phyloP scores from a whole-genome alignment of 352 stramenopile species.

The Phytophthora pluvialis region DNA sequence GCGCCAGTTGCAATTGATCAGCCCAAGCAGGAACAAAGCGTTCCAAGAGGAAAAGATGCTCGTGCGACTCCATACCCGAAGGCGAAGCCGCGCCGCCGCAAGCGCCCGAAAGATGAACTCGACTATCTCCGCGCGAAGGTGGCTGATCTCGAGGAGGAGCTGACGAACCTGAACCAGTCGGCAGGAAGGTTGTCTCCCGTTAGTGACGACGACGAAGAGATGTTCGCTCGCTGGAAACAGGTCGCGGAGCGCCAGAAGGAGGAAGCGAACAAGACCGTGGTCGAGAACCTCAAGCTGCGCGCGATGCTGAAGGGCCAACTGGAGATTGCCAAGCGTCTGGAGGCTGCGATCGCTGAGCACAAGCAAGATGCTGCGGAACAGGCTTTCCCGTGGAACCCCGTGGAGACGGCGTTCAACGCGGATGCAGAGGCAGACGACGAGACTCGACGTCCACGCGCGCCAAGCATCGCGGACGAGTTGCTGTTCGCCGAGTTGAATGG shows the following conservation, averaged over 20 bases:
- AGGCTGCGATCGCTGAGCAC: constrained; percentile 29
- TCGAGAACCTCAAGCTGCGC: constrained; percentile 45
- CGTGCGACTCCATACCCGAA: constrained; percentile 24
- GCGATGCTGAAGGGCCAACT: constrained; percentile 42
- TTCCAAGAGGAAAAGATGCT: constrained; percentile 21
- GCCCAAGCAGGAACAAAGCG: neutral
- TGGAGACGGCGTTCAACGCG: constrained; percentile 16
- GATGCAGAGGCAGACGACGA: neutral
- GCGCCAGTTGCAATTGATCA: neutral
- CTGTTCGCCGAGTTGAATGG: constrained; percentile 38
- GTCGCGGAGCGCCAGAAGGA: constrained; percentile 41
- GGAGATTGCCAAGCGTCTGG: constrained; percentile 33
- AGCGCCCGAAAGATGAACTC: constrained; percentile 47
- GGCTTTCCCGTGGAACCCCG: constrained; percentile 25
- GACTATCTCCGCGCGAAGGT: constrained; percentile 43
- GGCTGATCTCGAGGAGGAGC: constrained; percentile 34
- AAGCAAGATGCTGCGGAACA: constrained; percentile 16
- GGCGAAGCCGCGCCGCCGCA: constrained; percentile 33
- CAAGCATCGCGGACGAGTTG: constrained; percentile 34
- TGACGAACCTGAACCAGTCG: constrained; percentile 26
- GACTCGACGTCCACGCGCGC: constrained; percentile 17
- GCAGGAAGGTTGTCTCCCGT: constrained; percentile 19
- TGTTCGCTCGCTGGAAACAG: constrained; percentile 37
- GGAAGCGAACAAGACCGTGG: constrained; percentile 34
- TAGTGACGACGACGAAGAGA: constrained; percentile 30